These are phyloP conservation scores for Daldinia sp. DNA, from an alignment of 2,329 filamentous ascomycete species.

Conservation along the genomic window DNA sequence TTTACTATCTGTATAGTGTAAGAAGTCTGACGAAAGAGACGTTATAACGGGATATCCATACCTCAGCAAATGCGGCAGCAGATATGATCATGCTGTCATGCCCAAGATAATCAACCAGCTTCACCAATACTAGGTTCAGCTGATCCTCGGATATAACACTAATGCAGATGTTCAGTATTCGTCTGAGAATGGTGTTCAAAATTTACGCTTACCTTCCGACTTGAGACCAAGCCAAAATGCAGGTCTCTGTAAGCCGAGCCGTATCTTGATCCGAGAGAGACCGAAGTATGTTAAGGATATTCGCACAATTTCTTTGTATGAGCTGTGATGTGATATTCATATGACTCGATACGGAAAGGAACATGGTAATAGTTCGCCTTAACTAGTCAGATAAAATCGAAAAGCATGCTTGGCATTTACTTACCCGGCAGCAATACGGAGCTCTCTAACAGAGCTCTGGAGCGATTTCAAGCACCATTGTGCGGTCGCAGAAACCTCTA, in stretches of 20 bases:
- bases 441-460: constrained; percentile 84
- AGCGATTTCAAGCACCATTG: constrained; percentile 86
- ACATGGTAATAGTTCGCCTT: constrained; percentile 74
- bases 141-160: constrained; percentile 82
- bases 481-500: constrained; percentile 76
- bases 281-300: constrained; percentile 77
- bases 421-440: constrained; percentile 83
- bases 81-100: constrained; percentile 83
- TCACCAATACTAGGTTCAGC: constrained; percentile 85
- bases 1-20: constrained; percentile 65
- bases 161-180: constrained; percentile 21
- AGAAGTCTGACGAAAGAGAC: constrained; percentile 8
- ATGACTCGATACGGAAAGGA: constrained; percentile 65
- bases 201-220: constrained; percentile 72
- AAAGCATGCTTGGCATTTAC: constrained; percentile 39
- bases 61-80: constrained; percentile 85
- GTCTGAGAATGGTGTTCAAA: not conserved
- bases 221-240: constrained; percentile 87
- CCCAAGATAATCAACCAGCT: constrained; percentile 87
- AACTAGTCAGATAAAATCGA: constrained; percentile 41
- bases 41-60: constrained; percentile 52
- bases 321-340: constrained; percentile 56
- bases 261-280: constrained; percentile 77
- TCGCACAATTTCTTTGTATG: constrained; percentile 73
- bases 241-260: constrained; percentile 80